Base-by-base conservation (phyloP, 768 basidiomycete species). In the Asterophora lycoperdoides region DNA sequence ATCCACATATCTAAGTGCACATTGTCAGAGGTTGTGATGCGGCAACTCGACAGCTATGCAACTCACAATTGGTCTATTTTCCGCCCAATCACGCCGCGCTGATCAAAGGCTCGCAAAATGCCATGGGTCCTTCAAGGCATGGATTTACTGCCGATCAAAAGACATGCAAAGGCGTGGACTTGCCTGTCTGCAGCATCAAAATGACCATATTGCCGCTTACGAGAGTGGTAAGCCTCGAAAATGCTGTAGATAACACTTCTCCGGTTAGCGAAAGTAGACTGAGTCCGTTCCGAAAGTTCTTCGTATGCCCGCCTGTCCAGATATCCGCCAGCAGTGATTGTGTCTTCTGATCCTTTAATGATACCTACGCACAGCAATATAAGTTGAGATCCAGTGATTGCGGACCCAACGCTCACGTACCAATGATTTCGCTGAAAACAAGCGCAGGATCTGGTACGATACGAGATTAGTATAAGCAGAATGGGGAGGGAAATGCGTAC, bases 351-450 rank as follows among this genome's bases (percentile, higher is more conserved):
- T n/a, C 86, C 86, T 56, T 79, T 76, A 52, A 89, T 81, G 5
- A 83, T 77, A 28, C 84, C 84, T 76, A n/a, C 9, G 41, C 34
- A 32, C 8, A 33, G 15, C 6, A 23, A 19, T 17, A 35, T 50
- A 26, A 47, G 19, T 40, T 14, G 37, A 23, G 6, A 23, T 23
- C 6, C 3, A 23, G 23, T 23, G 23, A 23, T 23, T 23, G 23
- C 6, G 23, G 23, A 23, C 23, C 23, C 6, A 23, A 23, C 4
- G 20, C 29, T 29, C 30, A 57, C 68, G n/a, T 45, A 79, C 84
- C 85, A 49, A 87, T 72, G 19, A 88, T 64, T 57, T 88, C 83
- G 32, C 76, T 78, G 57, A 77, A 88, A 0, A 84, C 81, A 3
- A 83, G 64, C 10, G 77, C 68, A 1, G 84, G 74, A 59, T 83